Evolutionary conservation across 2,329 filamentous ascomycete species (phyloP), one percentile per base, ranked within the genome.

Genomic region (Cytospora chrysosperma): DNA sequence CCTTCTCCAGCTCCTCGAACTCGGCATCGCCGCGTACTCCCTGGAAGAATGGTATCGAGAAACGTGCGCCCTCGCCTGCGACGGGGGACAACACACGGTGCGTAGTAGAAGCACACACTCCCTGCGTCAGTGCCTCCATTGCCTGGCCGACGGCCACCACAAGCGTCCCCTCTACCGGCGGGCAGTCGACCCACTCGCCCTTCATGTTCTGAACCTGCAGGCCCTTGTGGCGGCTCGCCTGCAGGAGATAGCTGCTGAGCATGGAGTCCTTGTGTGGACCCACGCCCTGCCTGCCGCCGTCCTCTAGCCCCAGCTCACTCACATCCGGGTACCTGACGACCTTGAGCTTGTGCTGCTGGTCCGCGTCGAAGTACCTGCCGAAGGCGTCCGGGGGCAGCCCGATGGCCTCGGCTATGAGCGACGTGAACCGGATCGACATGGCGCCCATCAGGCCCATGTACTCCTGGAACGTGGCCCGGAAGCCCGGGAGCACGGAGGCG

Each of bases 81-180:
- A 78, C 72, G 0, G 92, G 92, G 32, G 86, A 90, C n/a, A 95
- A 80, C 40, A 96, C 92, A 12, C 92, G 84, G 75, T 96, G 92
- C 49, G 92, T 95, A 3, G 92, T 96, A 67, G 86, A 85, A 68
- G 89, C 87, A 74, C 92, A 95, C 3, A 95, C 92, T 34, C 92
- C 92, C 66, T 86, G 86, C 24, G 92, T 96, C 68, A 96, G 77
- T 5, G 92, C 92, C 78, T 96, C 92, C 70, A 96, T 83, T 0
- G 91, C 92, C 76, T 96, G 92, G 0, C 92, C 92, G 69, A 96
- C 93, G 10, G 91, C 92, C 1, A 96, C 92, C 1, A 96, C 92
- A 4, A 96, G 82, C 55, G 92, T 95, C 2, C 89, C 89, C 24
- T 82, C 78, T 34, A 92, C 81, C 0, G 92, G 92, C 68, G 89